phyloP scores from a whole-genome alignment of 2,329 filamentous ascomycete species.

The Seiridium cupressi region DNA sequence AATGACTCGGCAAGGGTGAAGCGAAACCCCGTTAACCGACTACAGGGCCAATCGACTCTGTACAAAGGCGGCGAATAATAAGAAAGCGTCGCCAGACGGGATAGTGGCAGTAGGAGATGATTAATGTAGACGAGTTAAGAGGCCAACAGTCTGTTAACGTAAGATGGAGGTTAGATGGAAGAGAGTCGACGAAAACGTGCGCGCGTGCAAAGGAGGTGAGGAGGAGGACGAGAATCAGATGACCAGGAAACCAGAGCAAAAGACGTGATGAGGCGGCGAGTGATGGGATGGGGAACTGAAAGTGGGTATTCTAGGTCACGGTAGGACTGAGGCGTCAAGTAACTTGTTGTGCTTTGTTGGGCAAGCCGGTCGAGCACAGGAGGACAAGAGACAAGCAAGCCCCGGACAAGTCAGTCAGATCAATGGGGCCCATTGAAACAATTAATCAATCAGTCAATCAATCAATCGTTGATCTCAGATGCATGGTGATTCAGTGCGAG shows the following conservation, averaged over 20 bases:
- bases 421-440: background rate
- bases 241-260: background rate
- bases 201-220: background rate
- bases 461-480: background rate
- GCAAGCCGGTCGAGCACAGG: background rate
- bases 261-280: conserved; percentile 7
- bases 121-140: background rate
- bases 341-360: background rate
- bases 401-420: no score
- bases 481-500: background rate
- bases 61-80: background rate
- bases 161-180: background rate
- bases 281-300: conserved; percentile 1
- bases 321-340: background rate
- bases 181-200: background rate
- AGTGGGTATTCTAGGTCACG: conserved; percentile 1
- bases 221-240: conserved; percentile 5
- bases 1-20: conserved; percentile 25
- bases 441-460: background rate
- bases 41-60: background rate
- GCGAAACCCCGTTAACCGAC: conserved; percentile 5
- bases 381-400: no score
- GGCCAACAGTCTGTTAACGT: background rate
- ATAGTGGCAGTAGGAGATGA: background rate
- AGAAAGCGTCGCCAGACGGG: background rate